Percentiles rank a stretch among this genome's conserved stretches.
These are phyloP conservation scores for Candida sanyiensis DNA, from an alignment of 805 yeast genomes.

Conservation along the genomic window DNA sequence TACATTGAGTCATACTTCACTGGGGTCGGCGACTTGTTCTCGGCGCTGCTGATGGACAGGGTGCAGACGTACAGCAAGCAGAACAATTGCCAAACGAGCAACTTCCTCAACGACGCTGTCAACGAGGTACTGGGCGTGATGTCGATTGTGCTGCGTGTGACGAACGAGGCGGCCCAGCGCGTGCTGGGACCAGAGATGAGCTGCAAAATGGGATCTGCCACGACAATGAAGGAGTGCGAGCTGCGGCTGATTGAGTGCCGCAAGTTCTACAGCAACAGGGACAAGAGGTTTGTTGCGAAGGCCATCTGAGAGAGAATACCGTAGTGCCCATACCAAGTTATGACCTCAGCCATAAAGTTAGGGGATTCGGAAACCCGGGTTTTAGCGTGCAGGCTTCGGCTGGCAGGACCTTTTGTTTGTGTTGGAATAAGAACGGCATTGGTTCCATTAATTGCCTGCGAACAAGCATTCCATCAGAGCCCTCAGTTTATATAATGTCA, in stretches of 20 bases:
- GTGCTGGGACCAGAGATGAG: conserved; percentile 34
- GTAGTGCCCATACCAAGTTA: too few species aligned
- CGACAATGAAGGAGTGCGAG: conserved; percentile 68
- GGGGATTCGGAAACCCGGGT: too few species aligned
- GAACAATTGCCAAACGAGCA: not conserved
- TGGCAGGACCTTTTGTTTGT: too few species aligned
- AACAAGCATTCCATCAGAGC: too few species aligned
- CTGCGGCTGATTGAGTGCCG: conserved; percentile 59
- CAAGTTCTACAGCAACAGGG: conserved; percentile 26
- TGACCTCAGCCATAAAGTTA: too few species aligned
- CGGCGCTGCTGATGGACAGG: conserved; percentile 70
- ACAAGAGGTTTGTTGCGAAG: conserved; percentile 30
- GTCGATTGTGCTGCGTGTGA: conserved; percentile 44
- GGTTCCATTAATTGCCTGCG: too few species aligned
- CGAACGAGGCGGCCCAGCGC: conserved; percentile 35
- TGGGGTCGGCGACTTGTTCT: conserved; percentile 91
- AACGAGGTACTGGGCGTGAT: conserved; percentile 53
- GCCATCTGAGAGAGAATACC: too few species aligned
- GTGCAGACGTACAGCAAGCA: conserved; percentile 28
- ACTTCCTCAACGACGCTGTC: conserved; percentile 32
- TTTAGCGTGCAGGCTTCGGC: too few species aligned
- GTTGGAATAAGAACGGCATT: too few species aligned
- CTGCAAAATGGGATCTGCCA: conserved; percentile 51
- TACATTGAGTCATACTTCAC: conserved; percentile 77
- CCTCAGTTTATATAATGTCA: too few species aligned